These are phyloP conservation scores for Hyaloperonospora arabidopsidis DNA, from an alignment of 352 stramenopile species.

Conservation along the genomic window DNA sequence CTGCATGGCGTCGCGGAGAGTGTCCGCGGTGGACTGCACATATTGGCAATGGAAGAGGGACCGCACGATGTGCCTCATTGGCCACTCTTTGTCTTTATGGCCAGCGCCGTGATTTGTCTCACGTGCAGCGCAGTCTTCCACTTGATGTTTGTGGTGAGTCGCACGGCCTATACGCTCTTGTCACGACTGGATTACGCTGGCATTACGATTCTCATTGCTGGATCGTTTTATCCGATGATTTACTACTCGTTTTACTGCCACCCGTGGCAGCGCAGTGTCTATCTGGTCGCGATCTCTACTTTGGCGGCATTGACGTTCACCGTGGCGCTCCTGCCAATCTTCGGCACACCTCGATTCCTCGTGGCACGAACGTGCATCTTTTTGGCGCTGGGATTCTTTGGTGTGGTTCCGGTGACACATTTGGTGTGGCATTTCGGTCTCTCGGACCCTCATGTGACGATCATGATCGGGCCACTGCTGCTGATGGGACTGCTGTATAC, in stretches of 20 bases:
- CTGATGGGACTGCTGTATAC: slow-evolving; percentile 77
- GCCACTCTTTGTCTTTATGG: slow-evolving; percentile 84
- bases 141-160: slow-evolving; percentile 78
- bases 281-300: slow-evolving; percentile 57
- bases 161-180: slow-evolving; percentile 62
- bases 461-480: slow-evolving; percentile 74
- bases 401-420: slow-evolving; percentile 65
- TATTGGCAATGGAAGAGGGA: slow-evolving; percentile 51
- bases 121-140: slow-evolving; percentile 80
- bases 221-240: slow-evolving; percentile 81
- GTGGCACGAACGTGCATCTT: slow-evolving; percentile 70
- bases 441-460: slow-evolving; percentile 75
- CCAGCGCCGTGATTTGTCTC: slow-evolving; percentile 71
- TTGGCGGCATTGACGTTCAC: slow-evolving; percentile 65
- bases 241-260: slow-evolving; percentile 88
- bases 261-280: slow-evolving; percentile 49
- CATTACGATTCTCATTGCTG: slow-evolving; percentile 83
- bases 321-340: slow-evolving; percentile 61
- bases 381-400: slow-evolving; percentile 74
- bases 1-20: slow-evolving; percentile 65
- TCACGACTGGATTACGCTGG: slow-evolving; percentile 78
- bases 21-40: slow-evolving; percentile 70
- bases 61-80: slow-evolving; percentile 72
- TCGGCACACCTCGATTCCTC: slow-evolving; percentile 66
- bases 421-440: slow-evolving; percentile 68